Percentiles rank a stretch among this genome's conserved stretches.
Conservation (phyloP, 371 early-diverging fungal genomes). For the Dichotomocladium elegans region DNA sequence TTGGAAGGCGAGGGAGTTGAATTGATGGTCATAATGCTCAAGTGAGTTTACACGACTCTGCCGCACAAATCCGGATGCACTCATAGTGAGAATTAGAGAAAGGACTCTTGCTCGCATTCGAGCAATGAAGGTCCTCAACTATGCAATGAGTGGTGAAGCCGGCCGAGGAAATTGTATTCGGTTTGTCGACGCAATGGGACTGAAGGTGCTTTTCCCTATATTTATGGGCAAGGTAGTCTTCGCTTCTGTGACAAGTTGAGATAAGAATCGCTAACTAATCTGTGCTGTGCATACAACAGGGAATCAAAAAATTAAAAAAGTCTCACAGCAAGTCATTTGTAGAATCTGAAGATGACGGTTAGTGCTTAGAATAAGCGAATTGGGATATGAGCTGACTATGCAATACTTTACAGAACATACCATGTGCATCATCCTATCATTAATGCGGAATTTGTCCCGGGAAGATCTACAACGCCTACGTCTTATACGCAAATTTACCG, state of each 20-base stretch:
- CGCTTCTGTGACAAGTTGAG: too few species aligned
- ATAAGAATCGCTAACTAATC: neutral
- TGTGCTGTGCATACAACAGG: slow-evolving; percentile 33
- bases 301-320: slow-evolving; percentile 66
- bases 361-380: neutral
- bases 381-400: neutral
- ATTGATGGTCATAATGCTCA: slow-evolving; percentile 85
- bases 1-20: slow-evolving; percentile 86
- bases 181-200: slow-evolving; percentile 77
- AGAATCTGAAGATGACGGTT: slow-evolving; percentile 76
- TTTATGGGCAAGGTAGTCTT: slow-evolving; percentile 79
- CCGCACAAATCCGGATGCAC: neutral
- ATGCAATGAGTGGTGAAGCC: slow-evolving; percentile 65
- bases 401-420: slow-evolving; percentile 60
- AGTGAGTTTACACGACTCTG: slow-evolving; percentile 36
- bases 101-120: slow-evolving; percentile 75
- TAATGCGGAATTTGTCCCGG: slow-evolving; percentile 58
- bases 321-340: slow-evolving; percentile 56
- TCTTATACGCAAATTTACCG: slow-evolving; percentile 81
- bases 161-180: slow-evolving; percentile 53
- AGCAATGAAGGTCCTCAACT: slow-evolving; percentile 85
- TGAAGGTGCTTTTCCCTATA: slow-evolving; percentile 75
- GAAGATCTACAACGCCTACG: slow-evolving; percentile 65
- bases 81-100: slow-evolving; percentile 48
- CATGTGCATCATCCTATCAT: slow-evolving; percentile 75